Evolutionary conservation across 768 basidiomycete genomes (phyloP).

Genomic region (Amanita jacksonii): DNA sequence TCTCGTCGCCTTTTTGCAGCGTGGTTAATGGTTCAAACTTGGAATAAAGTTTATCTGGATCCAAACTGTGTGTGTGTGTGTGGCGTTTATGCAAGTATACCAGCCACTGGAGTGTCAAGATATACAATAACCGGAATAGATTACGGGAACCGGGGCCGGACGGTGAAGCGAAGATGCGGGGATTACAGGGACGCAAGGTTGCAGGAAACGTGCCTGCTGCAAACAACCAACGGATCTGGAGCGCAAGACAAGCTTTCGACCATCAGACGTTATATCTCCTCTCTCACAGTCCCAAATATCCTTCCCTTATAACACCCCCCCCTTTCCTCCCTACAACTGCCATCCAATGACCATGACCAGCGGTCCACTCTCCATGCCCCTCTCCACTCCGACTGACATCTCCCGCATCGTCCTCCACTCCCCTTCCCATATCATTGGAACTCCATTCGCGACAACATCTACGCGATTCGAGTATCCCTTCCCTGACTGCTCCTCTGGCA

Average conservation of each 20-base stretch:
- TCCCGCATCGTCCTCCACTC: conserved; percentile 3
- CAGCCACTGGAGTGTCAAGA: no score
- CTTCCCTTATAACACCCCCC: background rate
- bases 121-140: no score
- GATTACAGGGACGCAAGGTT: no score
- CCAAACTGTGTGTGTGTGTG: no score
- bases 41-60: no score
- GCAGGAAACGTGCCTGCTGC: background rate
- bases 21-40: no score
- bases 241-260: background rate
- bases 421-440: conserved; percentile 21
- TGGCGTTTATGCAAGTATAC: no score
- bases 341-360: background rate
- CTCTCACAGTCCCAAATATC: no score
- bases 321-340: background rate
- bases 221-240: background rate
- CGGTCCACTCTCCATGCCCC: background rate
- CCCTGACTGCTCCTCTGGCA: conserved; percentile 11
- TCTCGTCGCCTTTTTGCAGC: no score
- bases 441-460: conserved; percentile 23
- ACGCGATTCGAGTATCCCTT: conserved; percentile 26
- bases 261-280: no score
- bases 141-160: background rate
- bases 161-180: background rate
- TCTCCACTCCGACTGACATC: background rate